These are phyloP conservation scores for Fusarium tanahbumbuense DNA, from an alignment of 2,329 filamentous ascomycete genomes.

Conservation along the genomic window DNA sequence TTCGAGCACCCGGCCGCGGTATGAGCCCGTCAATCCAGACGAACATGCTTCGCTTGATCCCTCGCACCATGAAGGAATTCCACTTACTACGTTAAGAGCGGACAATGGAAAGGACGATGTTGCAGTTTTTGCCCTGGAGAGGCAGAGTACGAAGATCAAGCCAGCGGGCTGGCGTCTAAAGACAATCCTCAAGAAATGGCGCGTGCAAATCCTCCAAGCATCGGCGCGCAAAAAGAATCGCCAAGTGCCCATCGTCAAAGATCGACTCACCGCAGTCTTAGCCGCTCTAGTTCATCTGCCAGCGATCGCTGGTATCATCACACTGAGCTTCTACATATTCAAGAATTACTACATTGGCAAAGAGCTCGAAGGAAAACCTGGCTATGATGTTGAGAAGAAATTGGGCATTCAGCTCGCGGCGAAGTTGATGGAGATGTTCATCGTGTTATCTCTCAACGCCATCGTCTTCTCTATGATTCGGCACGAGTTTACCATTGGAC, in stretches of 20 bases:
- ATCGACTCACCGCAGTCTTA: slow-evolving; percentile 27
- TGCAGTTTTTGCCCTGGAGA: not conserved
- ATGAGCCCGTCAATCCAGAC: slow-evolving; percentile 30
- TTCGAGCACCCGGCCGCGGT: slow-evolving; percentile 16
- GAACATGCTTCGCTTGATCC: slow-evolving; percentile 6
- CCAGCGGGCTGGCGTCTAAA: slow-evolving; percentile 28
- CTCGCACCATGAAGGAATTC: not conserved
- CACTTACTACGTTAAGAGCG: not conserved
- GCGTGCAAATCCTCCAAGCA: slow-evolving; percentile 21
- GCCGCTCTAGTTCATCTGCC: slow-evolving; percentile 34
- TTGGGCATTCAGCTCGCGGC: slow-evolving; percentile 37
- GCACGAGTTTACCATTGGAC: slow-evolving; percentile 30
- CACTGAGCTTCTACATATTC: slow-evolving; percentile 39
- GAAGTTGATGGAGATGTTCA: slow-evolving; percentile 41
- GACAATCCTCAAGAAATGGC: slow-evolving; percentile 36
- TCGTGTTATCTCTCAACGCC: slow-evolving; percentile 32
- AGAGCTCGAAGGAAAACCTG: slow-evolving; percentile 33
- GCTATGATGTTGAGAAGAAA: slow-evolving; percentile 37
- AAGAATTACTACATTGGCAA: slow-evolving; percentile 42
- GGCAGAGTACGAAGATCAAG: not conserved
- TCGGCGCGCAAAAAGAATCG: slow-evolving; percentile 7
- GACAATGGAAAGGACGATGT: not conserved
- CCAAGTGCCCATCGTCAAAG: slow-evolving; percentile 35
- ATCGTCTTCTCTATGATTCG: slow-evolving; percentile 37
- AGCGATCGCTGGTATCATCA: slow-evolving; percentile 30